These are phyloP conservation scores for Yamadazyma scolyti DNA, from an alignment of 805 yeast species.

Conservation along the genomic window DNA sequence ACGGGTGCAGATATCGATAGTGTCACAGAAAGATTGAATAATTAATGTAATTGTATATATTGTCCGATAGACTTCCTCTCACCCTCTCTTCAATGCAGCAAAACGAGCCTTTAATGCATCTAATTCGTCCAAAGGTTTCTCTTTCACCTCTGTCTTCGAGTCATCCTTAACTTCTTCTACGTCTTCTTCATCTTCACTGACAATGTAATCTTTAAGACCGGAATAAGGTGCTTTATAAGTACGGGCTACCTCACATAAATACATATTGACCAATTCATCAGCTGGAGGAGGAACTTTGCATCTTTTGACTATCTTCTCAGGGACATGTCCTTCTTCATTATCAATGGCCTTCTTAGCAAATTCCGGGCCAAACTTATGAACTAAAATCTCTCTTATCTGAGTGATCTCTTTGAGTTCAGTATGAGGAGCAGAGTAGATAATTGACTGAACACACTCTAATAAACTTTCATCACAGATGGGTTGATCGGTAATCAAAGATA, in stretches of 20 bases:
- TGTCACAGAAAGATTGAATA: slow-evolving; percentile 33
- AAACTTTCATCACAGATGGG: slow-evolving; percentile 54
- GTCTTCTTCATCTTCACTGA: slow-evolving; percentile 8
- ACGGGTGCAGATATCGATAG: slow-evolving; percentile 41
- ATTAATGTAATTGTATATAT: background rate
- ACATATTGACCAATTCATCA: slow-evolving; percentile 60
- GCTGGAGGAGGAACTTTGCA: slow-evolving; percentile 68
- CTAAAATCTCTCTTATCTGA: slow-evolving; percentile 57
- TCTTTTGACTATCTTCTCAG: slow-evolving; percentile 61
- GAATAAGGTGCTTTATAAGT: slow-evolving; percentile 77
- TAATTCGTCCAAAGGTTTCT: slow-evolving; percentile 37
- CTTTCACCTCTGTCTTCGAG: slow-evolving; percentile 15
- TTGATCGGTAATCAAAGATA: slow-evolving; percentile 52
- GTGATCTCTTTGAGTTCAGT: slow-evolving; percentile 73
- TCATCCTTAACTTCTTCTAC: slow-evolving; percentile 18
- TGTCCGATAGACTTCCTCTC: background rate
- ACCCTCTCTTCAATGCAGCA: slow-evolving; percentile 57
- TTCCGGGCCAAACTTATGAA: slow-evolving; percentile 64
- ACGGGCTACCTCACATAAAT: slow-evolving; percentile 74
- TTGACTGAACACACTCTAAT: slow-evolving; percentile 68
- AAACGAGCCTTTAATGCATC: slow-evolving; percentile 68
- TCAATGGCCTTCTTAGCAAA: slow-evolving; percentile 55
- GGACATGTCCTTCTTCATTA: slow-evolving; percentile 49
- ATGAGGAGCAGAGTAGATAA: slow-evolving; percentile 66
- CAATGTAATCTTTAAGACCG: slow-evolving; percentile 32